These are phyloP conservation scores for Eucalyptus sp. DNA, from an alignment of 345 rosid genomes.

Conservation along the genomic window DNA sequence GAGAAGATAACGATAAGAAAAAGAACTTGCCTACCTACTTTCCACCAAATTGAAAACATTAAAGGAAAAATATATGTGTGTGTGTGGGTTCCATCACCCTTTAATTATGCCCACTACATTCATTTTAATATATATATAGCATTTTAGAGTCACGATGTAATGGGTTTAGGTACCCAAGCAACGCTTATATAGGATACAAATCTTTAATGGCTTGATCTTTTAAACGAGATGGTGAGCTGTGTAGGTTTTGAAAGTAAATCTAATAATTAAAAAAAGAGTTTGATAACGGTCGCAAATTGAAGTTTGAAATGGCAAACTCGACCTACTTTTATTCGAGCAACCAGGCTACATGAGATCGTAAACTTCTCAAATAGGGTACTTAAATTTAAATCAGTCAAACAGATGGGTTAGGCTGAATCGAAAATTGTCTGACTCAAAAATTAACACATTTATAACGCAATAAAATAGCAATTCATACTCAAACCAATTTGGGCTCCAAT, in stretches of 20 bases:
- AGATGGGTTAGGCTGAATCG: fast-evolving
- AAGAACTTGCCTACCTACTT: neutral
- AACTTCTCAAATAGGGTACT: neutral
- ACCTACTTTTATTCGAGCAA: neutral
- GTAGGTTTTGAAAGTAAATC: neutral
- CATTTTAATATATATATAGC: neutral
- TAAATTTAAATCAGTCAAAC: neutral
- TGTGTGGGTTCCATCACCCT: neutral
- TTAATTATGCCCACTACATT: neutral
- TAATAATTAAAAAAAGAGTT: neutral
- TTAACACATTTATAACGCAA: neutral
- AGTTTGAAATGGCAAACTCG: neutral
- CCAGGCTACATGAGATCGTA: neutral
- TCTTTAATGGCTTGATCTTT: neutral
- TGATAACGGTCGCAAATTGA: neutral
- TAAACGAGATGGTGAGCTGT: neutral
- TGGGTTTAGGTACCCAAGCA: neutral
- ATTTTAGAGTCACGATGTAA: neutral
- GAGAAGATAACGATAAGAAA: neutral
- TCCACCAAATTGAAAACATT: neutral
- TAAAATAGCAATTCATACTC: neutral
- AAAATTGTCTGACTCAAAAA: neutral
- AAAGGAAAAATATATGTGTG: neutral
- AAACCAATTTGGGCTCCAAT: neutral
- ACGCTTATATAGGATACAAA: neutral